Base-by-base conservation (phyloP, 352 stramenopile species). In the Pythium monospermum region DNA sequence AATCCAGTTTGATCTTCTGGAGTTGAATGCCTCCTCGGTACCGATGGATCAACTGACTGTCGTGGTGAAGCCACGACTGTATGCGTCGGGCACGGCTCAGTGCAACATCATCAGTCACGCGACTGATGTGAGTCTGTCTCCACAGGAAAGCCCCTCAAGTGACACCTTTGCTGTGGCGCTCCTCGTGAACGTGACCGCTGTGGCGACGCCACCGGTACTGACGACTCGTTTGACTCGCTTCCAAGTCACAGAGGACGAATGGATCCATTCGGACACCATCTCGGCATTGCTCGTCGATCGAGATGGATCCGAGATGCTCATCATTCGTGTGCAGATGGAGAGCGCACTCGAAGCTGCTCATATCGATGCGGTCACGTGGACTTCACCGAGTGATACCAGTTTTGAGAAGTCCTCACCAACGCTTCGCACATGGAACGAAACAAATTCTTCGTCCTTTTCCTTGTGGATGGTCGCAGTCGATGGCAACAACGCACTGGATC, bases 231-330 rank as follows among this genome's bases (percentile, higher is more conserved):
- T 8, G 18, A 57, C 33, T 1, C 26, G 26, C 15, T 63, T 44
- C 22, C 27, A 54, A 16, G 35, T 36, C 1, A 22, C 43, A 11
- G 55, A 63, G 18, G 49, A 62, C 31, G 55, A 56, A 0, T 52
- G 35, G 55, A 53, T 62, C 22, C 39, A 25, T 2, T 46, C 55
- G 13, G 49, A 25, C 43, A 7, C n/a, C 7, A 48, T 62, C 12
- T 37, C 28, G 19, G 55, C 55, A 3, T 57, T 48, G 6, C 40
- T 57, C 18, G 55, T 62, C 8, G 55, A 62, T 44, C 55, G 41
- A 6, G 55, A 62, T 33, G 41, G 46, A 6, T 62, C 55, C 1
- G 55, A 62, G 22, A 39, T 51, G 15, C 21, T 62, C 1, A 1
- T 53, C 26, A 31, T 57, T 8, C 41, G 21, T 10, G 35, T 57